phyloP scores from a whole-genome alignment of 23 red algal genomes.

The Cyanidiococcus yangmingshanensis region DNA sequence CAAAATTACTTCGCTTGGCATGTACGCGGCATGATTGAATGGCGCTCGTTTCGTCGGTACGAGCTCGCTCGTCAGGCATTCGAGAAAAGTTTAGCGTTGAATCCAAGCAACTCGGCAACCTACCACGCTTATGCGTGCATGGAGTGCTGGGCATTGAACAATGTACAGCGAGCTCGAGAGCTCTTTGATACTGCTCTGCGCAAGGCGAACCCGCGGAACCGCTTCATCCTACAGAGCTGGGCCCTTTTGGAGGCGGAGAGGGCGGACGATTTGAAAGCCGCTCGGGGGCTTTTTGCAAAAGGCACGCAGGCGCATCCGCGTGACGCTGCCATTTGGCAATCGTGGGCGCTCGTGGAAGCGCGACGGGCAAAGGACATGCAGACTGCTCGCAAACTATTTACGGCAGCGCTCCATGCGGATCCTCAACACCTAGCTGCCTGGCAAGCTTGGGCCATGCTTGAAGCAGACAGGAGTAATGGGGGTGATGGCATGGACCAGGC shows the following conservation, averaged over 20 bases:
- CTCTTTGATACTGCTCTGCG: conserved; percentile 42
- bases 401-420: conserved; percentile 7
- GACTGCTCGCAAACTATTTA: conserved; percentile 18
- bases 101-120: conserved; percentile 54
- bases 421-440: conserved; percentile 12
- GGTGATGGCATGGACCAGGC: conserved; percentile 16
- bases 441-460: conserved; percentile 36
- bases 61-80: conserved; percentile 33
- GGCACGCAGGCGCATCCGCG: conserved; percentile 20
- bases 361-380: conserved; percentile 1
- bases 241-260: conserved; percentile 25
- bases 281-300: conserved; percentile 24
- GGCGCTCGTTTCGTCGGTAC: background rate
- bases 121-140: conserved; percentile 44
- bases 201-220: conserved; percentile 31
- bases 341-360: conserved; percentile 15
- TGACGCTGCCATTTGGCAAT: conserved; percentile 6
- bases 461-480: conserved; percentile 15
- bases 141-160: conserved; percentile 32
- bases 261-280: conserved; percentile 21
- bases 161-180: conserved; percentile 30
- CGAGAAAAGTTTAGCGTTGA: conserved; percentile 16
- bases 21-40: conserved; percentile 47
- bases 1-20: conserved; percentile 61
- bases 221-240: conserved; percentile 36